Evolutionary conservation across 2,329 filamentous ascomycete species (phyloP).

Genomic region (Sclerotinia spermophila): DNA sequence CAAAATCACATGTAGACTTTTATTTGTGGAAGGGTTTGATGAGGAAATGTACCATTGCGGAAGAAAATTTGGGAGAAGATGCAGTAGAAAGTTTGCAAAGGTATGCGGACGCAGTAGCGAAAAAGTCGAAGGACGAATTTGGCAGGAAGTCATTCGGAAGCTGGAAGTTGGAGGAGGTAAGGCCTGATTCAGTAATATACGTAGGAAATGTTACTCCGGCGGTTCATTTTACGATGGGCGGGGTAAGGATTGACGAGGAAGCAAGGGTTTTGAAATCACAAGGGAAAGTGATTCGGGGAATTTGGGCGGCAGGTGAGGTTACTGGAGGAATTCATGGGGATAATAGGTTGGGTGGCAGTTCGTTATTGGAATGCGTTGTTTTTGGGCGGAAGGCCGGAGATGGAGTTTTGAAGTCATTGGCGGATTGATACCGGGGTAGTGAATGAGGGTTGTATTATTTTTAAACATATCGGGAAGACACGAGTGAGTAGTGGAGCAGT

Average conservation of each 20-base stretch:
- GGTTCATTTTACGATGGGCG: slow-evolving; percentile 65
- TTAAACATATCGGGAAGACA: not conserved
- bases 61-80: slow-evolving; percentile 40
- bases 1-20: slow-evolving; percentile 56
- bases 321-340: slow-evolving; percentile 62
- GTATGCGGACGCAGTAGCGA: slow-evolving; percentile 47
- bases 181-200: slow-evolving; percentile 51
- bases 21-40: slow-evolving; percentile 61
- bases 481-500: not conserved
- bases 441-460: not conserved
- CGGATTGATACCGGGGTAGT: not conserved
- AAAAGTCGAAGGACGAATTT: slow-evolving; percentile 43
- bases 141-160: slow-evolving; percentile 51
- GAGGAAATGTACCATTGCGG: slow-evolving; percentile 51
- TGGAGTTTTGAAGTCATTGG: not conserved
- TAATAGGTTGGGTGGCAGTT: slow-evolving; percentile 59
- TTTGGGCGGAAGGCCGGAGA: slow-evolving; percentile 57
- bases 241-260: slow-evolving; percentile 53
- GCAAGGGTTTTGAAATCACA: slow-evolving; percentile 47
- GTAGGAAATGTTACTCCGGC: slow-evolving; percentile 60
- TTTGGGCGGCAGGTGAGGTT: slow-evolving; percentile 63
- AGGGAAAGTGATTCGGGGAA: slow-evolving; percentile 47
- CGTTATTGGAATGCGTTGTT: slow-evolving; percentile 59
- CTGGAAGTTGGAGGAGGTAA: slow-evolving; percentile 52
- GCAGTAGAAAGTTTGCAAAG: slow-evolving; percentile 45